A percentile compares a stretch with the other conserved stretches of the same genome.
phyloP scores from a whole-genome alignment of 2,329 filamentous ascomycete species.

The Scortechinia acanthostroma region DNA sequence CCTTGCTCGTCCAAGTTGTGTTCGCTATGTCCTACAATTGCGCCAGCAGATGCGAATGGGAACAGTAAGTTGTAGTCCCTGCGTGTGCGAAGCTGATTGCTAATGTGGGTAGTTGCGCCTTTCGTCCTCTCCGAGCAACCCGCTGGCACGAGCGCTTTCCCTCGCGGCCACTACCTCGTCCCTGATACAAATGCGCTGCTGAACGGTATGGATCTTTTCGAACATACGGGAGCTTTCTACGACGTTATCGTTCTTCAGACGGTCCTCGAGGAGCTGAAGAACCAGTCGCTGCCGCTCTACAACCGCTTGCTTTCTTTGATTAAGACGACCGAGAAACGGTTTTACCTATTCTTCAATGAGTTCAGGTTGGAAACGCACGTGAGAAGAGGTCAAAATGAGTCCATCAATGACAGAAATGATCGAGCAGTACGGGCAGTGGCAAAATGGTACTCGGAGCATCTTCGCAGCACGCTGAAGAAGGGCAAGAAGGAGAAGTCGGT shows the following conservation, averaged over 20 bases:
- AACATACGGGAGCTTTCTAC: constrained; percentile 83
- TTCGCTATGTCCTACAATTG: constrained; percentile 45
- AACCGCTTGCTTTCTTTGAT: constrained; percentile 85
- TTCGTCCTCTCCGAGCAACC: constrained; percentile 87
- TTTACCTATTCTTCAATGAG: constrained; percentile 99
- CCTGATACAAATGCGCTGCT: constrained; percentile 94
- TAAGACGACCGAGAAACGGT: constrained; percentile 92
- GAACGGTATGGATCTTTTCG: constrained; percentile 94
- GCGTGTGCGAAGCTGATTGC: too few species aligned
- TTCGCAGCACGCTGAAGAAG: constrained; percentile 28
- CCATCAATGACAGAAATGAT: constrained; percentile 94
- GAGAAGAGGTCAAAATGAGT: constrained; percentile 67
- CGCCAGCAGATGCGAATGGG: constrained; percentile 52
- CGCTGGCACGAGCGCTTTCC: constrained; percentile 73
- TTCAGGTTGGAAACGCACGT: constrained; percentile 90
- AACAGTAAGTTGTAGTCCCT: constrained; percentile 47
- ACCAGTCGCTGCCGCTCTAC: constrained; percentile 87
- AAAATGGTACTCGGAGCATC: constrained; percentile 82
- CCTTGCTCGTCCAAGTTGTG: constrained; percentile 64
- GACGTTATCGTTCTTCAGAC: constrained; percentile 96
- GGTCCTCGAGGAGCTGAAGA: constrained; percentile 90
- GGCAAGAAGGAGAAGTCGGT: constrained; percentile 51
- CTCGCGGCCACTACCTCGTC: constrained; percentile 84
- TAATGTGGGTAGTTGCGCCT: constrained; percentile 51
- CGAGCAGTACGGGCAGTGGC: constrained; percentile 80